phyloP scores from a whole-genome alignment of 371 early-diverging fungal species.

The Nosema muscidifuracis region DNA sequence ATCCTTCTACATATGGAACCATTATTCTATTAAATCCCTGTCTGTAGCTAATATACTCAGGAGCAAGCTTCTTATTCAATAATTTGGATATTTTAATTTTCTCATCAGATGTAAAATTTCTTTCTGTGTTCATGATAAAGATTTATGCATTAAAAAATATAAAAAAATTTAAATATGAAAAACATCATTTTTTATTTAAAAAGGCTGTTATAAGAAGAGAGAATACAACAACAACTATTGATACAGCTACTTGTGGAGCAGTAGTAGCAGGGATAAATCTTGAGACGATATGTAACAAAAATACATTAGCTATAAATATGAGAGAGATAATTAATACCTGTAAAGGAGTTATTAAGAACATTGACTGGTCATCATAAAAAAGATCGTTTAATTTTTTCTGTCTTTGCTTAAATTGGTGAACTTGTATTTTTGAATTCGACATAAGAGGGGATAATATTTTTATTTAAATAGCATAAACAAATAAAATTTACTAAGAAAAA shows the following conservation, averaged over 20 bases:
- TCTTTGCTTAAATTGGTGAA: slow-evolving; percentile 27
- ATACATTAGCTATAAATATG: slow-evolving; percentile 58
- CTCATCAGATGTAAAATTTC: slow-evolving; percentile 22
- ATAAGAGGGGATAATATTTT: neutral
- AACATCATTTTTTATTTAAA: slow-evolving; percentile 29
- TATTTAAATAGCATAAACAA: too few relatives aligned
- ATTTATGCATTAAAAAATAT: slow-evolving; percentile 1
- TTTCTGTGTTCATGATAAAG: neutral
- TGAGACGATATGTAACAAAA: slow-evolving; percentile 57
- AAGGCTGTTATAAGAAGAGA: slow-evolving; percentile 28
- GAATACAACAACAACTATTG: slow-evolving; percentile 31
- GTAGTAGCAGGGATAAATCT: slow-evolving; percentile 53
- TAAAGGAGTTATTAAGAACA: slow-evolving; percentile 45
- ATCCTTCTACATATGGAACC: slow-evolving; percentile 80
- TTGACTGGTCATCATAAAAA: slow-evolving; percentile 30
- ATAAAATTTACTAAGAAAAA: too few relatives aligned
- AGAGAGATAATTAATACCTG: slow-evolving; percentile 60
- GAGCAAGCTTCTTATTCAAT: slow-evolving; percentile 65
- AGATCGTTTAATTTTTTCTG: slow-evolving; percentile 37
- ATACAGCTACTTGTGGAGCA: slow-evolving; percentile 45
- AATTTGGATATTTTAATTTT: slow-evolving; percentile 40
- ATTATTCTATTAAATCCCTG: slow-evolving; percentile 60
- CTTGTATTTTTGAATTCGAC: slow-evolving; percentile 7
- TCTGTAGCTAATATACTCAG: slow-evolving; percentile 66
- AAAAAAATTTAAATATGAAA: neutral